These are phyloP conservation scores for Ustilago loliicola DNA, from an alignment of 1,284 basidiomycete genomes.

Conservation along the genomic window DNA sequence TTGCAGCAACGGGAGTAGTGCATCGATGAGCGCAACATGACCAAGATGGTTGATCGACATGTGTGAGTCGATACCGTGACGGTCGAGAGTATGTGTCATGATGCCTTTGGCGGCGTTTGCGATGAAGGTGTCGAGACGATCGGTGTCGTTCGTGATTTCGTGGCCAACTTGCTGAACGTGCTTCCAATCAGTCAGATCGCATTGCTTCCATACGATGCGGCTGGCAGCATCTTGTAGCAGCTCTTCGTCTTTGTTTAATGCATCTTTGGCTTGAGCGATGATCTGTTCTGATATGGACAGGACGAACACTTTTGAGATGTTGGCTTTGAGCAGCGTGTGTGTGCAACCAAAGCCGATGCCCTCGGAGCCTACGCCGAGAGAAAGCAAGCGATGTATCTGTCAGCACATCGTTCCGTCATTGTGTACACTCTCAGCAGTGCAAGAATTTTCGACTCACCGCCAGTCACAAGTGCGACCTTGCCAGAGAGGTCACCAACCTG, in stretches of 20 bases:
- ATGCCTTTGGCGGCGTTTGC: conserved; percentile 40
- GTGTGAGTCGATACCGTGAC: conserved; percentile 38
- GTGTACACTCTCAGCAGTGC: background rate
- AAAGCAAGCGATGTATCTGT: background rate
- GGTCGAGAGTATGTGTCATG: conserved; percentile 32
- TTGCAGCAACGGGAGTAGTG: conserved; percentile 22
- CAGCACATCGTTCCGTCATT: background rate
- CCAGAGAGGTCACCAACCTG: conserved; percentile 31
- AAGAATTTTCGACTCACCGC: conserved; percentile 6
- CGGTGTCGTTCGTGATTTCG: conserved; percentile 27
- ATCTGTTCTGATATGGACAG: conserved; percentile 35
- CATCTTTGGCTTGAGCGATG: conserved; percentile 27
- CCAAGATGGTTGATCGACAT: conserved; percentile 42
- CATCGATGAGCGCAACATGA: conserved; percentile 35
- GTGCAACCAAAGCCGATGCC: conserved; percentile 39
- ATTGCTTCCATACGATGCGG: conserved; percentile 31
- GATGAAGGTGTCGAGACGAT: conserved; percentile 34
- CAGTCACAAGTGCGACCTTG: conserved; percentile 30
- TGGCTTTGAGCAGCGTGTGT: conserved; percentile 34
- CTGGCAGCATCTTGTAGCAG: conserved; percentile 10
- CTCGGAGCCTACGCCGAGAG: conserved; percentile 17
- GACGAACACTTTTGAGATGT: conserved; percentile 33
- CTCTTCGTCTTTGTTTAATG: conserved; percentile 28
- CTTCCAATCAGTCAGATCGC: conserved; percentile 39
- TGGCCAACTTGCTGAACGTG: conserved; percentile 29